Evolutionary conservation across 2,329 filamentous ascomycete genomes (phyloP).

Genomic region (Penicillium sp.): DNA sequence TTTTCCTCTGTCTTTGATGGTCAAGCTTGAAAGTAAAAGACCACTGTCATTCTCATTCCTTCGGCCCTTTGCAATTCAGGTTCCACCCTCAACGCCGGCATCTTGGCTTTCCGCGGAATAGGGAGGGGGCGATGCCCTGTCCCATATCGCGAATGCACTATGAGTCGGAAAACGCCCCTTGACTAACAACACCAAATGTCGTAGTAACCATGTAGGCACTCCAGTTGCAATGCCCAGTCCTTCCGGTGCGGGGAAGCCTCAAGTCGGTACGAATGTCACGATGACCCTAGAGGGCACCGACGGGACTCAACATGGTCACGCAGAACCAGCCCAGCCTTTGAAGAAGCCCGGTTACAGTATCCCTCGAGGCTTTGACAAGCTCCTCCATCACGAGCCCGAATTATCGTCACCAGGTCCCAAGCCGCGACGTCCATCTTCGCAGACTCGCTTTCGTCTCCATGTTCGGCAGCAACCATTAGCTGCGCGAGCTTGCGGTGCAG

Average conservation of each 20-base stretch:
- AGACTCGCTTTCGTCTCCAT: conserved; percentile 35
- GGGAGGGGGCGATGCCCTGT: too few relatives aligned
- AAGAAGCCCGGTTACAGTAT: conserved; percentile 23
- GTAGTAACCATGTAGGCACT: too few relatives aligned
- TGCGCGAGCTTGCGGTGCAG: conserved; percentile 43
- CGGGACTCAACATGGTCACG: conserved; percentile 1
- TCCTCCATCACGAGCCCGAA: conserved; percentile 29
- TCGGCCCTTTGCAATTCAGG: too few relatives aligned
- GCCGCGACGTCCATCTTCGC: conserved; percentile 18
- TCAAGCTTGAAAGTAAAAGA: too few relatives aligned
- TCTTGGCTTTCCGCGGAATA: too few relatives aligned
- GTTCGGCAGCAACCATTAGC: conserved; percentile 44
- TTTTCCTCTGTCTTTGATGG: too few relatives aligned
- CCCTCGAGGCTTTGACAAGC: conserved; percentile 33
- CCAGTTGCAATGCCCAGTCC: conserved; percentile 15
- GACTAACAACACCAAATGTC: too few relatives aligned
- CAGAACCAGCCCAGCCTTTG: conserved; percentile 3
- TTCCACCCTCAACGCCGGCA: too few relatives aligned
- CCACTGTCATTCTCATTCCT: too few relatives aligned
- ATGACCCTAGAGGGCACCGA: conserved; percentile 4
- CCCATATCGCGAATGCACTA: too few relatives aligned
- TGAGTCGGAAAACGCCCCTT: too few relatives aligned
- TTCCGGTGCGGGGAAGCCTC: conserved; percentile 15
- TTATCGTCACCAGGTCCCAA: conserved; percentile 17
- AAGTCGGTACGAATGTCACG: too few relatives aligned